Conservation (phyloP, 2,329 filamentous ascomycete genomes). For the Colletotrichum sp. region DNA sequence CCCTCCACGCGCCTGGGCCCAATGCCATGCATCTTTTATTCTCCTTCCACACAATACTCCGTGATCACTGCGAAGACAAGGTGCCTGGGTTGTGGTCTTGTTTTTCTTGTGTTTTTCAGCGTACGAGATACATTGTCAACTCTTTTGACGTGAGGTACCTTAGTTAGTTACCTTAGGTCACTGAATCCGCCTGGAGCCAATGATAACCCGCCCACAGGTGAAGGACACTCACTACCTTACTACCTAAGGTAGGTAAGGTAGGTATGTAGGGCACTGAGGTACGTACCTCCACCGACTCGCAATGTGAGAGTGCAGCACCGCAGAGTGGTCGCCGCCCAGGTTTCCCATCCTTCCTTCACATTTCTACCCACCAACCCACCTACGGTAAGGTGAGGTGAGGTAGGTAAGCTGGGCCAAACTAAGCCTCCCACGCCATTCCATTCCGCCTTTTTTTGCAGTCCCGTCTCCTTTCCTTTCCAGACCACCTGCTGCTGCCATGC, state of each 20-base stretch:
- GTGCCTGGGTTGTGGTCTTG: neutral
- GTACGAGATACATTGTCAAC: neutral
- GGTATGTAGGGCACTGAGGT: neutral
- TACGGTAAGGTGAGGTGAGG: neutral
- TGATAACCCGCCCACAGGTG: neutral
- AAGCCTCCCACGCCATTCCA: conserved; percentile 14
- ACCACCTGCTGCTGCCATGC: neutral
- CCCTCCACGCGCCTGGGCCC: neutral
- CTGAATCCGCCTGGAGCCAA: neutral
- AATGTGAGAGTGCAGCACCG: neutral
- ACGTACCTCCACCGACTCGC: neutral
- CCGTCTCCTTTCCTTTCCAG: neutral
- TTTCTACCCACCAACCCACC: neutral
- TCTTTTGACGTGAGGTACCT: neutral
- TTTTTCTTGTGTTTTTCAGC: neutral
- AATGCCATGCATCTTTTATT: neutral
- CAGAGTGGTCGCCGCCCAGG: neutral
- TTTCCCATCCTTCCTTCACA: conserved; percentile 11
- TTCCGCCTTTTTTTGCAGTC: neutral
- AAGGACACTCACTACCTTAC: no score
- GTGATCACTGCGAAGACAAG: neutral
- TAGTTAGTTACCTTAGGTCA: no score
- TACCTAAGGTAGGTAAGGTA: no score
- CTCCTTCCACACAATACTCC: neutral
- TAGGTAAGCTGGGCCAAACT: neutral